A percentile compares a stretch with the other conserved stretches of the same genome.
These are phyloP conservation scores for Nepenthes gracilis DNA, from an alignment of 148 eudicot species.

Conservation along the genomic window DNA sequence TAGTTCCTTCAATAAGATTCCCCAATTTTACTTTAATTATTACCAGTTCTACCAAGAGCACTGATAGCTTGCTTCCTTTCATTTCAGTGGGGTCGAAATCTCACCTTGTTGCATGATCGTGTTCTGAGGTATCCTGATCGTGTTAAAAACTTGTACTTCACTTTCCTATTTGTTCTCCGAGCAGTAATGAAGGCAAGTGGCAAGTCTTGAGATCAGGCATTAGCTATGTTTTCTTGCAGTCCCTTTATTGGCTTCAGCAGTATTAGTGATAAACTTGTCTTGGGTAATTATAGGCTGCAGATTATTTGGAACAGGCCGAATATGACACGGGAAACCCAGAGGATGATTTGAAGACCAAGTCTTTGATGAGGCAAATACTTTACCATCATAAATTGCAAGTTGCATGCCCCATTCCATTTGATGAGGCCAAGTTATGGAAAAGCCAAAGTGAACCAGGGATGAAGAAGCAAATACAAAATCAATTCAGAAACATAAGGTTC, in stretches of 20 bases:
- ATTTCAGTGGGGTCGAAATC: slow-evolving; percentile 90
- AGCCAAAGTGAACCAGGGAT: slow-evolving; percentile 89
- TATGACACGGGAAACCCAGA: slow-evolving; percentile 81
- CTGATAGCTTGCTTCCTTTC: not conserved
- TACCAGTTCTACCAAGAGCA: too few relatives aligned
- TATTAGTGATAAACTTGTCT: not conserved
- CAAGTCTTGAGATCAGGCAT: not conserved
- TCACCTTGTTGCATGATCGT: slow-evolving; percentile 66
- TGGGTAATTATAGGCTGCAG: slow-evolving; percentile 44
- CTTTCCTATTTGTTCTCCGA: slow-evolving; percentile 88
- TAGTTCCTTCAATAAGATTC: too few relatives aligned
- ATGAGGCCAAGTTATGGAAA: slow-evolving; percentile 94
- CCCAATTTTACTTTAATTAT: too few relatives aligned
- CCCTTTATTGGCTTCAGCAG: not conserved
- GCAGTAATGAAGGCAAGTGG: slow-evolving; percentile 79
- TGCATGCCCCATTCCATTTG: slow-evolving; percentile 95
- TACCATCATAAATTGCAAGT: slow-evolving; percentile 62
- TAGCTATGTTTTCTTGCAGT: not conserved
- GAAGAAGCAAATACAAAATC: slow-evolving; percentile 75
- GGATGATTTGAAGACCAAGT: slow-evolving; percentile 83
- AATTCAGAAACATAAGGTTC: slow-evolving; percentile 42
- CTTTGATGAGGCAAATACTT: slow-evolving; percentile 66
- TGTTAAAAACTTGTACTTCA: slow-evolving; percentile 83
- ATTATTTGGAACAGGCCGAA: slow-evolving; percentile 88
- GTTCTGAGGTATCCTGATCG: slow-evolving; percentile 80